Evolutionary conservation across 805 yeast species (phyloP).

Genomic region (Candida broadrunensis): DNA sequence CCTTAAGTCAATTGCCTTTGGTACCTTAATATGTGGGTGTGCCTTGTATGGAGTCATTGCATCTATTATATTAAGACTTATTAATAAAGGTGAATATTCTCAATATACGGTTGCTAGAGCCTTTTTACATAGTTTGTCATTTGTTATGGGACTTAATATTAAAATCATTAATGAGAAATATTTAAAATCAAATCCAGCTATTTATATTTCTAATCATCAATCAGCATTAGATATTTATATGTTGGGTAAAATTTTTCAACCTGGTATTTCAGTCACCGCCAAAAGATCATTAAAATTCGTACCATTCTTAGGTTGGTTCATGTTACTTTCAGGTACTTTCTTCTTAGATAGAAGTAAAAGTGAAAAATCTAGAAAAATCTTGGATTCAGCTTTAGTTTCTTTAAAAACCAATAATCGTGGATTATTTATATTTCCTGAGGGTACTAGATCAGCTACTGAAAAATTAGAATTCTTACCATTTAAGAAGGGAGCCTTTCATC

Average conservation of each 20-base stretch:
- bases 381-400: constrained; percentile 63
- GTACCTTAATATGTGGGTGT: constrained; percentile 51
- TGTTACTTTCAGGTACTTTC: constrained; percentile 86
- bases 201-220: constrained; percentile 87
- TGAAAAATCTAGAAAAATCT: constrained; percentile 69
- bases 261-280: constrained; percentile 88
- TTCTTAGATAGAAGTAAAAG: constrained; percentile 83
- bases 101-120: constrained; percentile 90
- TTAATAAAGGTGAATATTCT: constrained; percentile 75
- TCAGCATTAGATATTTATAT: constrained; percentile 80
- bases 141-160: constrained; percentile 66
- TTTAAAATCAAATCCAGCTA: constrained; percentile 60
- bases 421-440: constrained; percentile 93
- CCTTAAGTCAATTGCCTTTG: constrained; percentile 53
- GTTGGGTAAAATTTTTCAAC: constrained; percentile 82
- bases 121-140: constrained; percentile 62
- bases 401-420: constrained; percentile 67
- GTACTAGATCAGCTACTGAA: constrained; percentile 81
- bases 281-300: constrained; percentile 78
- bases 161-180: constrained; percentile 64
- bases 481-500: constrained; percentile 97
- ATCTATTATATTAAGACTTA: constrained; percentile 59
- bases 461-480: constrained; percentile 76
- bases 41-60: constrained; percentile 78
- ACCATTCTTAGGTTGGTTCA: constrained; percentile 97